Percentiles rank a stretch among this genome's conserved stretches.
Conservation (phyloP, 805 yeast species). For the Hanseniaspora pseudoguilliermondii region DNA sequence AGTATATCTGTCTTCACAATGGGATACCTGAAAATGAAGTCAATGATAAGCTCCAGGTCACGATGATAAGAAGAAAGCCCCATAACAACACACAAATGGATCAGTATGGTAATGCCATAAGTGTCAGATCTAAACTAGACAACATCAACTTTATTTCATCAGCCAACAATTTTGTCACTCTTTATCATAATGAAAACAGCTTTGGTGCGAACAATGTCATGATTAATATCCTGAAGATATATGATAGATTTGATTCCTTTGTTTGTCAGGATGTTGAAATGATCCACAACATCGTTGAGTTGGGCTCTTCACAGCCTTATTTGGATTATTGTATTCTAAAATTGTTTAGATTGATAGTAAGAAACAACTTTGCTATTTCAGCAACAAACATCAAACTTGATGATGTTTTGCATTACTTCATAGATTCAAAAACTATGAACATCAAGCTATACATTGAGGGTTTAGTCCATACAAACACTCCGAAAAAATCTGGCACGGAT, state of each 20-base stretch:
- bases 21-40: slow-evolving; percentile 2
- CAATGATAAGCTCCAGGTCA: neutral
- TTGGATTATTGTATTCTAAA: slow-evolving; percentile 10
- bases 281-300: neutral
- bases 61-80: slow-evolving; percentile 9
- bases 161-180: slow-evolving; percentile 4
- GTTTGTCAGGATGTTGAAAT: slow-evolving; percentile 1
- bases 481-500: neutral
- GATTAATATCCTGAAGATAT: slow-evolving; percentile 9
- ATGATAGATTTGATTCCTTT: slow-evolving; percentile 12
- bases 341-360: slow-evolving; percentile 6
- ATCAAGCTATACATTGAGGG: slow-evolving; percentile 8
- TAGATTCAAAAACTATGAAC: neutral
- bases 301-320: neutral
- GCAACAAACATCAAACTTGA: neutral
- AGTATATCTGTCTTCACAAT: slow-evolving; percentile 11
- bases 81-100: neutral
- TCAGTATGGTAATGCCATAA: slow-evolving; percentile 6
- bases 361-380: slow-evolving; percentile 1
- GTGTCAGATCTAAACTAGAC: neutral
- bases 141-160: slow-evolving; percentile 2
- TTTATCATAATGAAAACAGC: slow-evolving; percentile 7
- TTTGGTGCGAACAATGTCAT: slow-evolving; percentile 5
- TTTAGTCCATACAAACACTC: neutral
- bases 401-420: slow-evolving; percentile 1